phyloP scores from a whole-genome alignment of 768 basidiomycete genomes.

The Amanita brunnescens region DNA sequence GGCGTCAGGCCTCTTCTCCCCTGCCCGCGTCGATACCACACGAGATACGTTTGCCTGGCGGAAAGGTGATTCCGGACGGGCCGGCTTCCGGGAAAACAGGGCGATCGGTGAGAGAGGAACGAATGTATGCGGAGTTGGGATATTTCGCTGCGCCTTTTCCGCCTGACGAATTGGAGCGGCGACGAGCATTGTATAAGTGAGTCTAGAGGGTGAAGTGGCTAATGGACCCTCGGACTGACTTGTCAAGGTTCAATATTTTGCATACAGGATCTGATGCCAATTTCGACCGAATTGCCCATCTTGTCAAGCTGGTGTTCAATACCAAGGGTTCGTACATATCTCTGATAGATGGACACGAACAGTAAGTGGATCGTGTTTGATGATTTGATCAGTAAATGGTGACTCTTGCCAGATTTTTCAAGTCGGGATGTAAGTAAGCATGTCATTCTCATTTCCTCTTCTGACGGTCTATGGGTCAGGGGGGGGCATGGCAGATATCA shows the following conservation, averaged over 20 bases:
- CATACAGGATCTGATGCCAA: conserved; percentile 80
- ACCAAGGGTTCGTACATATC: conserved; percentile 80
- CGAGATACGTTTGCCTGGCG: conserved; percentile 26
- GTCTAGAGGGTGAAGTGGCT: conserved; percentile 13
- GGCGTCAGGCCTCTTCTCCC: conserved; percentile 59
- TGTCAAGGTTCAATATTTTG: conserved; percentile 78
- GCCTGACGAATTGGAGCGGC: conserved; percentile 73
- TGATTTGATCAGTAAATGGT: neutral
- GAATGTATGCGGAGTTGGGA: conserved; percentile 52
- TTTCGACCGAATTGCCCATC: conserved; percentile 89
- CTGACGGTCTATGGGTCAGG: conserved; percentile 22
- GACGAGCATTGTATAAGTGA: conserved; percentile 80
- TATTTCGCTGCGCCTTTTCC: conserved; percentile 79
- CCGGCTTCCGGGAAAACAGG: conserved; percentile 24
- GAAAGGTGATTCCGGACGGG: conserved; percentile 21
- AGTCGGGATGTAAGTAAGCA: conserved; percentile 64
- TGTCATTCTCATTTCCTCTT: neutral
- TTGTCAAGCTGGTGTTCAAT: conserved; percentile 88
- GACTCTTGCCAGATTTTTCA: conserved; percentile 60
- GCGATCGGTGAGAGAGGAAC: conserved; percentile 57
- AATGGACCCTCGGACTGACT: neutral
- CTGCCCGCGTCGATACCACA: conserved; percentile 35
- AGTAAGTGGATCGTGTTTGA: conserved; percentile 39
- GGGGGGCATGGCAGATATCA: conserved; percentile 32
- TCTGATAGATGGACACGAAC: conserved; percentile 75